These are phyloP conservation scores for Thinopyrum elongatum DNA, from an alignment of 176 grass and related monocot species.

Conservation along the genomic window DNA sequence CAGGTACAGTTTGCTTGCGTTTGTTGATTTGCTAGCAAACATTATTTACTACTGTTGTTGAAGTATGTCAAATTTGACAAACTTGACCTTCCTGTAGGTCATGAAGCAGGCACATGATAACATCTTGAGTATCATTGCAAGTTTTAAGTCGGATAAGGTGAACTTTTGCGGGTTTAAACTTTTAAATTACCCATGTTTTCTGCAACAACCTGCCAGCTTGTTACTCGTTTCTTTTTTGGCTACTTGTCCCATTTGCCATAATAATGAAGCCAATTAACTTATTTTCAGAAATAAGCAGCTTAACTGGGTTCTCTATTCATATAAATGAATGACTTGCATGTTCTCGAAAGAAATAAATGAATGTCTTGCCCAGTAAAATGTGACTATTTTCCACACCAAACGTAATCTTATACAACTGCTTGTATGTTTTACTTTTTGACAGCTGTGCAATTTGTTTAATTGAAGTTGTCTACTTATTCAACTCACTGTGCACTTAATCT, in stretches of 20 bases:
- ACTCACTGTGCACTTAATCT: background rate
- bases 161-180: background rate
- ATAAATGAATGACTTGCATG: background rate
- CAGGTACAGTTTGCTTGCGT: background rate
- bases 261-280: background rate
- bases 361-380: background rate
- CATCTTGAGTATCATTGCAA: background rate
- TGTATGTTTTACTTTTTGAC: background rate
- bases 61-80: background rate
- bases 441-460: background rate
- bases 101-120: background rate
- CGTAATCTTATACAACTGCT: background rate
- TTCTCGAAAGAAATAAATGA: background rate
- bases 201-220: background rate
- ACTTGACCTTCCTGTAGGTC: constrained; percentile 1
- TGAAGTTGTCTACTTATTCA: background rate
- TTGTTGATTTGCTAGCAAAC: background rate
- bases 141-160: background rate
- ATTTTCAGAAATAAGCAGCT: background rate
- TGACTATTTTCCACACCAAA: background rate
- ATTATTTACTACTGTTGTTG: background rate
- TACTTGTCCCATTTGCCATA: background rate
- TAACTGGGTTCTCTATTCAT: background rate
- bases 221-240: background rate
- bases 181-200: background rate